Evolutionary conservation across 208 protist species (phyloP).

Genomic region (Wallacemonas collosoma): DNA sequence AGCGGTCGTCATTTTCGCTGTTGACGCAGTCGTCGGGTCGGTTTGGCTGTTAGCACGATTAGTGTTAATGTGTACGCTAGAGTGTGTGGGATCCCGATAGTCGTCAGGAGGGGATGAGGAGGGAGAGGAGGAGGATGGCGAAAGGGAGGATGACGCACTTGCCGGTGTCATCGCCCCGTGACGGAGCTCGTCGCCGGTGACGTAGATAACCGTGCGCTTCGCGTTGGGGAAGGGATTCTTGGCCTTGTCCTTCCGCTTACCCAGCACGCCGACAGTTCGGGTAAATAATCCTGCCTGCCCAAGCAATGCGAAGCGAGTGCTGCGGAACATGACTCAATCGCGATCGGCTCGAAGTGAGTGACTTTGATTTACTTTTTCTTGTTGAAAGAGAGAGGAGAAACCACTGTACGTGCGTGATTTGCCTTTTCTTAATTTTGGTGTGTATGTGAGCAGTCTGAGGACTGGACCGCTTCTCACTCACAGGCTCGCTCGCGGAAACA

Average conservation of each 20-base stretch:
- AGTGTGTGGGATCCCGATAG: background rate
- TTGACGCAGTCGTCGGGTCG: conserved; percentile 13
- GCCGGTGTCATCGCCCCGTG: background rate
- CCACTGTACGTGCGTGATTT: background rate
- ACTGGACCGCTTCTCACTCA: too few species aligned
- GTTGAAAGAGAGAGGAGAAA: background rate
- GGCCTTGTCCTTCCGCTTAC: conserved; percentile 41
- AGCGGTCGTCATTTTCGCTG: conserved; percentile 8
- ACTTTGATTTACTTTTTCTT: background rate
- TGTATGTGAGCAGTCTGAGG: background rate
- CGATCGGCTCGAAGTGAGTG: background rate
- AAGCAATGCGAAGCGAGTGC: background rate
- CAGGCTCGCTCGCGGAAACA: background rate
- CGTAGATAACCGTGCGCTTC: conserved; percentile 59
- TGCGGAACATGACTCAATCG: conserved; percentile 10
- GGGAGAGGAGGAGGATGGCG: conserved; percentile 24
- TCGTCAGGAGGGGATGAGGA: conserved; percentile 24
- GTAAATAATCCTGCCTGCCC: conserved; percentile 14
- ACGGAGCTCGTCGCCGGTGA: conserved; percentile 19
- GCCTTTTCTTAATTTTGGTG: conserved; percentile 1
- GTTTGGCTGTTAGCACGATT: conserved; percentile 6
- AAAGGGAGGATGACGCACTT: background rate
- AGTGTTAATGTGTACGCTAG: background rate
- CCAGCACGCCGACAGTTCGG: conserved; percentile 17
- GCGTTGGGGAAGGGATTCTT: conserved; percentile 45